These are phyloP conservation scores for Fomitopsis serialis DNA, from an alignment of 768 basidiomycete genomes.

Conservation along the genomic window DNA sequence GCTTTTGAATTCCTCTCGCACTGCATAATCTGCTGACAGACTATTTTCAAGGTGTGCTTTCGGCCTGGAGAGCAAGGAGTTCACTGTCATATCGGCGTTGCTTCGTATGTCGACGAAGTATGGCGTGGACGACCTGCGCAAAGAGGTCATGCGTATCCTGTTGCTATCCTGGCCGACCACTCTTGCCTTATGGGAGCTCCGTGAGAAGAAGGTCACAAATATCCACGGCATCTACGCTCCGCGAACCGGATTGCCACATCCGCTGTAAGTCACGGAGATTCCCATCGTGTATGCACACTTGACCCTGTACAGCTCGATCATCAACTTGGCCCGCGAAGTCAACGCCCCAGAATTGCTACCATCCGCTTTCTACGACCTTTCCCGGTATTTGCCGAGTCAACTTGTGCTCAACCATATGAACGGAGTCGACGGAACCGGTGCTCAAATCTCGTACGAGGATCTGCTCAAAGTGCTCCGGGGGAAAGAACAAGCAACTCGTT, in stretches of 20 bases:
- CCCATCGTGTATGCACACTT: background rate
- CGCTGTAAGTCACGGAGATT: constrained; percentile 44
- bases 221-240: constrained; percentile 49
- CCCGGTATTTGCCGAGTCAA: constrained; percentile 59
- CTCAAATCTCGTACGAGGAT: constrained; percentile 46
- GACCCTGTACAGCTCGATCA: constrained; percentile 43
- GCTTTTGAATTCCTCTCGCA: background rate
- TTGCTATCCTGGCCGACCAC: constrained; percentile 52
- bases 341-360: constrained; percentile 56
- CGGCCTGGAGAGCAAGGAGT: constrained; percentile 27
- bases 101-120: constrained; percentile 64
- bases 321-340: constrained; percentile 58
- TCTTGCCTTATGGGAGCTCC: constrained; percentile 60
- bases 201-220: constrained; percentile 55
- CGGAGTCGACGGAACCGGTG: constrained; percentile 26
- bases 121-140: constrained; percentile 50
- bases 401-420: constrained; percentile 47
- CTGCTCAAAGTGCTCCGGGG: constrained; percentile 59
- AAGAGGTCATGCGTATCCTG: constrained; percentile 50
- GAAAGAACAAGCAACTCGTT: constrained; percentile 67
- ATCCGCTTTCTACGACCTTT: constrained; percentile 78
- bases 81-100: constrained; percentile 48
- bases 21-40: background rate
- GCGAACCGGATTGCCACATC: constrained; percentile 54
- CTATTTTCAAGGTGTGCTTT: constrained; percentile 3